Evolutionary conservation across 75 land plant species (phyloP), one percentile per base, ranked within the genome.

Genomic region (Picea sitchensis): DNA sequence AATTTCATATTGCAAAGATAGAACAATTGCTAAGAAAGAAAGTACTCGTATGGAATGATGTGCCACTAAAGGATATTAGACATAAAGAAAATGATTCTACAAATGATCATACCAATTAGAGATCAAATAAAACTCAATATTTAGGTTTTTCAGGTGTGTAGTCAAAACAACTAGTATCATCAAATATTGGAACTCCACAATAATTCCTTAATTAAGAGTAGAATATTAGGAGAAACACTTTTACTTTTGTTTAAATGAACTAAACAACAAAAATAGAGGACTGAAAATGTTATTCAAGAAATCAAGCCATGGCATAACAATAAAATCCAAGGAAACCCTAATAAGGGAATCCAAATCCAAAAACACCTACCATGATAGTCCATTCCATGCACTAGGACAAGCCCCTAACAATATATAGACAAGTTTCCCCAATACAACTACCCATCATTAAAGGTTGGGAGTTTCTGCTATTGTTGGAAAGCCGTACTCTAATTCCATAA

Each of bases 121-220:
- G 14, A 93, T 77, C 26, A 91, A 87, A 67, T 90, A 90, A 14
- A 93, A 91, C 59, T 90, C 90, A 17, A 95, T 78, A 71, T 88
- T 69, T 54, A 96, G 87, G 51, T 93, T 88, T 59, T 81, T 83
- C 47, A 95, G 75, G 17, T 81, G 86, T 0, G 96, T 96, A 0
- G 91, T 84, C 57, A 95, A 81, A 32, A 95, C 84, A 26, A 95
- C 75, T 12, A 95, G 60, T 14, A 83, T 47, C 89, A 88, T 89
- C 34, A 83, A 82, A 60, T 87, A 93, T 96, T 96, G 93, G 58
- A 88, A 90, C 84, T 93, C 98, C 79, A 95, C 80, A 76, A 93
- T 93, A 76, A 93, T 93, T 88, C 73, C 26, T 26, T 26, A 26
- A 26, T 26, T 26, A 26, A 26, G 26, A 26, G 26, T 26, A 26